These are phyloP conservation scores for Cystobasidium slooffiae DNA, from an alignment of 1,284 basidiomycete genomes.

Conservation along the genomic window DNA sequence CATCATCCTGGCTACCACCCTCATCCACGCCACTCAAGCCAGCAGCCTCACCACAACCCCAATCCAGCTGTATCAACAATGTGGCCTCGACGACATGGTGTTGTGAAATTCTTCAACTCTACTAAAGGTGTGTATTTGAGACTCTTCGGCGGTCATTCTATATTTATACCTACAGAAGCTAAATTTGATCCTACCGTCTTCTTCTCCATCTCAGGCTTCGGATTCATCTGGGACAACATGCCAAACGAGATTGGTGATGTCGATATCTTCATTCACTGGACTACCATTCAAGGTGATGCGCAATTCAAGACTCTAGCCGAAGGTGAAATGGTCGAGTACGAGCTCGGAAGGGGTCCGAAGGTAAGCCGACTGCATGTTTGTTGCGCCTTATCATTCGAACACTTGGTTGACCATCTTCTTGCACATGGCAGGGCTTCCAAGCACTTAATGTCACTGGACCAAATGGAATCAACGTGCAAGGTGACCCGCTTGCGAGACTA, in stretches of 20 bases:
- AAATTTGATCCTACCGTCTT: not conserved
- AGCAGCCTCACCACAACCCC: constrained; percentile 30
- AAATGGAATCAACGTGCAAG: constrained; percentile 30
- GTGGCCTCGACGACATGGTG: constrained; percentile 39
- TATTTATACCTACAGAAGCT: not conserved
- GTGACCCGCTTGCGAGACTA: constrained; percentile 37
- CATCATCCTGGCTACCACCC: constrained; percentile 23
- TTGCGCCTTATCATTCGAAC: no score
- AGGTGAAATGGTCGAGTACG: constrained; percentile 43
- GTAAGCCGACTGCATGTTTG: not conserved
- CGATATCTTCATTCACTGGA: constrained; percentile 44
- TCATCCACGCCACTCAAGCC: constrained; percentile 12
- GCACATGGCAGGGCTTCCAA: constrained; percentile 33
- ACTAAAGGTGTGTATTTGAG: constrained; percentile 26
- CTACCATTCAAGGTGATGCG: constrained; percentile 41
- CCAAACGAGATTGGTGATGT: constrained; percentile 41
- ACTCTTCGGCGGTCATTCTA: not conserved
- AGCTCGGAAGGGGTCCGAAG: constrained; percentile 41
- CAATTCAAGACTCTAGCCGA: constrained; percentile 41
- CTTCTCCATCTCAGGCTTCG: constrained; percentile 23
- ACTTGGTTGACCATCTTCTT: no score
- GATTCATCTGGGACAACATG: constrained; percentile 43
- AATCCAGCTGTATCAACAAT: constrained; percentile 35
- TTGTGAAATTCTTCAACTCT: constrained; percentile 44
- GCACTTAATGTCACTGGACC: constrained; percentile 41